These are phyloP conservation scores for Komagataella ulmi DNA, from an alignment of 805 yeast genomes.

Conservation along the genomic window DNA sequence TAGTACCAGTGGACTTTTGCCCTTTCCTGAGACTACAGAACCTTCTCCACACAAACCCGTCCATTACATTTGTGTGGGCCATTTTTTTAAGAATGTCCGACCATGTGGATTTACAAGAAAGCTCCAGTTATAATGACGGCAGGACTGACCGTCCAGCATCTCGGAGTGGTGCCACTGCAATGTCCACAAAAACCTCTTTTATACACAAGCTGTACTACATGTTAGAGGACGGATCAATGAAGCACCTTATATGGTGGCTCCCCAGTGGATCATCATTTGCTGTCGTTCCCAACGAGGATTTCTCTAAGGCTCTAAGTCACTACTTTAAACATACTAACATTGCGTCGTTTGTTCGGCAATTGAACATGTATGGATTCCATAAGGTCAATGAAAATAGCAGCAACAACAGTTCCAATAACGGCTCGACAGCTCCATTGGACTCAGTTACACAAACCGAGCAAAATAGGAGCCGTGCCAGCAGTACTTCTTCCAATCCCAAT, in stretches of 20 bases:
- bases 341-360: constrained; percentile 66
- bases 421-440: neutral
- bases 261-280: constrained; percentile 53
- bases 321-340: constrained; percentile 75
- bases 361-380: constrained; percentile 77
- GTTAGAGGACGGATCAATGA: constrained; percentile 65
- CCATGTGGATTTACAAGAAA: neutral
- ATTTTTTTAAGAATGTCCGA: neutral
- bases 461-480: constrained; percentile 10
- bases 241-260: constrained; percentile 81
- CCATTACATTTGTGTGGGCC: neutral
- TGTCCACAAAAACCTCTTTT: constrained; percentile 26
- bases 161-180: neutral
- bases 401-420: constrained; percentile 1
- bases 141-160: neutral
- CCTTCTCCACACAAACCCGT: neutral
- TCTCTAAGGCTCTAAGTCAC: constrained; percentile 53
- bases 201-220: constrained; percentile 85
- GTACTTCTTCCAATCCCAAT: constrained; percentile 7
- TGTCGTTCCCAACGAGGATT: constrained; percentile 78
- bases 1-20: neutral
- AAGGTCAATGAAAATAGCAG: constrained; percentile 39
- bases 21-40: neutral
- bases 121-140: neutral
- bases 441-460: neutral